Evolutionary conservation across 768 basidiomycete genomes (phyloP).

Genomic region (Russula vinacea): DNA sequence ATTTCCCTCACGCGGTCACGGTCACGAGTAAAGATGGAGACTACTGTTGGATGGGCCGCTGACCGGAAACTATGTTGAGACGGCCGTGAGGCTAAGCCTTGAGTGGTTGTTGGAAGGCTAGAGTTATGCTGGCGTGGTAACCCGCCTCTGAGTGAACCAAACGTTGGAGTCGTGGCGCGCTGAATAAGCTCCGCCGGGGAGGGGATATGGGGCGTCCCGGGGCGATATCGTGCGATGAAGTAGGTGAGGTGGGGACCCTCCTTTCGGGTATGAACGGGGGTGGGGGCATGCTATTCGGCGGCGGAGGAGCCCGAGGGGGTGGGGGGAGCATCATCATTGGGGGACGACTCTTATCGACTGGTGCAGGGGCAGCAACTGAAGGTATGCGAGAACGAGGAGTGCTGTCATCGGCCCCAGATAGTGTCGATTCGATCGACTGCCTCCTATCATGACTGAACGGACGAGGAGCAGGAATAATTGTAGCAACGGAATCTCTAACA

Average conservation of each 20-base stretch:
- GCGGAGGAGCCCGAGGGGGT: conserved; percentile 73
- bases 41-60: conserved; percentile 55
- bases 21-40: conserved; percentile 38
- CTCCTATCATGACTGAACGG: conserved; percentile 58
- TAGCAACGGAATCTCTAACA: conserved; percentile 52
- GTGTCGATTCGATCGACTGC: conserved; percentile 68
- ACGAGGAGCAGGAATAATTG: conserved; percentile 49
- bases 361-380: conserved; percentile 49
- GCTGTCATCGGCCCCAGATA: conserved; percentile 52
- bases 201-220: conserved; percentile 91
- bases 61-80: conserved; percentile 85
- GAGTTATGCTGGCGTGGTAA: conserved; percentile 64
- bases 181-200: conserved; percentile 90
- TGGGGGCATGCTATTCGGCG: conserved; percentile 67
- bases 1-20: conserved; percentile 55
- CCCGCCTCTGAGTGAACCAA: conserved; percentile 57
- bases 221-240: conserved; percentile 53
- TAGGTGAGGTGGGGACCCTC: conserved; percentile 45
- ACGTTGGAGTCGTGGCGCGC: conserved; percentile 84
- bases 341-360: conserved; percentile 74
- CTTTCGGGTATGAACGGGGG: conserved; percentile 74
- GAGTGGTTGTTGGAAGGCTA: conserved; percentile 69
- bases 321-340: conserved; percentile 79
- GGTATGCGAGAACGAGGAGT: conserved; percentile 58
- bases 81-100: conserved; percentile 63